Conservation (phyloP, 2,329 filamentous ascomycete species). For the Bipolaris victoriae region DNA sequence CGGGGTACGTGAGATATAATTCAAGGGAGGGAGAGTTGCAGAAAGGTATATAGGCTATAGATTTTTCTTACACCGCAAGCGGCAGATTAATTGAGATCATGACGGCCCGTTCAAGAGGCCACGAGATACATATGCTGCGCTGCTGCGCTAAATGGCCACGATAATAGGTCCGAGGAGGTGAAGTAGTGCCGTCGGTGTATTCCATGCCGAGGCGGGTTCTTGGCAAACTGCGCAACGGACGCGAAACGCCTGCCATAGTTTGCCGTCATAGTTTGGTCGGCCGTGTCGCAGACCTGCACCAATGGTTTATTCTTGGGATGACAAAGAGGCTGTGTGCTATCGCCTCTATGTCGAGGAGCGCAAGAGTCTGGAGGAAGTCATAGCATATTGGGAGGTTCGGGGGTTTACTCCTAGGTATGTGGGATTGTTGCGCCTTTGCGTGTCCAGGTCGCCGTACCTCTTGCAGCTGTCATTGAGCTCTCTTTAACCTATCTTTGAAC, state of each 20-base stretch:
- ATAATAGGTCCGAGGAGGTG: conserved; percentile 20
- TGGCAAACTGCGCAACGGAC: conserved; percentile 30
- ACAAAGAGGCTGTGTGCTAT: conserved; percentile 69
- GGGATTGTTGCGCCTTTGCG: conserved; percentile 19
- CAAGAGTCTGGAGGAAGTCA: conserved; percentile 74
- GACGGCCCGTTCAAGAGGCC: conserved; percentile 7
- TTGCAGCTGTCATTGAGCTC: conserved; percentile 3
- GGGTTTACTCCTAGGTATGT: conserved; percentile 73
- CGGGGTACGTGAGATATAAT: neutral
- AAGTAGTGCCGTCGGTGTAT: conserved; percentile 24
- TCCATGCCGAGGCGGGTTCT: conserved; percentile 23
- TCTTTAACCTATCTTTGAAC: neutral
- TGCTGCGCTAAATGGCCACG: conserved; percentile 24
- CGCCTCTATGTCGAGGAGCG: conserved; percentile 79
- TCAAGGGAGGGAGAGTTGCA: neutral
- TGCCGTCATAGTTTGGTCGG: neutral
- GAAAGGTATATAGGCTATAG: neutral
- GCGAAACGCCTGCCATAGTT: conserved; percentile 2
- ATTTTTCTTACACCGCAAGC: neutral
- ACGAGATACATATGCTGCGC: conserved; percentile 20
- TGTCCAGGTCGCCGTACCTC: conserved; percentile 33
- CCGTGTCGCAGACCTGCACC: neutral
- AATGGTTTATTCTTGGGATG: conserved; percentile 67
- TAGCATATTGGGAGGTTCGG: conserved; percentile 67
- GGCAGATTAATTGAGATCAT: neutral